Conservation (phyloP, 345 rosid genomes). For the Trapa bicornis region DNA sequence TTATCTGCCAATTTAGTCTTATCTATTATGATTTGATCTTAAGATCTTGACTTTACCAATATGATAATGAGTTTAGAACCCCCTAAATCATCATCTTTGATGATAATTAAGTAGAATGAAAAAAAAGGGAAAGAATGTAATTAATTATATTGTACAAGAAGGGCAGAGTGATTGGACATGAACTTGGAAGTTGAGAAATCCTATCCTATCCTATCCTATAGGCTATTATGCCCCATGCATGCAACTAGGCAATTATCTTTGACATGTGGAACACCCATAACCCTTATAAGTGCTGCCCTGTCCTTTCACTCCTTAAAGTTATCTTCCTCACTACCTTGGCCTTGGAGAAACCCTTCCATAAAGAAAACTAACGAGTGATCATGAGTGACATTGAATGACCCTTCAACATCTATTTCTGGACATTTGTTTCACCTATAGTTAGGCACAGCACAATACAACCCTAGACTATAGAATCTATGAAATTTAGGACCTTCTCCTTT, state of each 20-base stretch:
- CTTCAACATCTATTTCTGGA: no score
- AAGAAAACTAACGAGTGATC: no score
- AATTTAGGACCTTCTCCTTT: background rate
- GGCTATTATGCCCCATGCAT: background rate
- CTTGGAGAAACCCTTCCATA: no score
- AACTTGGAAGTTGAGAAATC: background rate
- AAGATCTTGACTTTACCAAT: no score
- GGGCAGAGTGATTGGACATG: background rate
- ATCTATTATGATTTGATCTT: no score
- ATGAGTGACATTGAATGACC: no score
- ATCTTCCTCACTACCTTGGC: background rate
- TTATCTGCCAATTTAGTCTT: background rate
- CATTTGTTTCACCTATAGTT: no score
- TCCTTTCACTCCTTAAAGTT: background rate
- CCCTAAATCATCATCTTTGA: no score
- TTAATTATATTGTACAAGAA: background rate
- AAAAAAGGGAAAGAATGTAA: background rate
- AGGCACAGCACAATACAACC: no score
- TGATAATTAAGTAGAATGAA: no score
- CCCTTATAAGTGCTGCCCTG: background rate
- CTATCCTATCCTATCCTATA: background rate
- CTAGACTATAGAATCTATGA: no score
- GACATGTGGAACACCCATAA: background rate
- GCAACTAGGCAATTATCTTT: background rate
- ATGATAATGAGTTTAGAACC: no score